Base-by-base conservation (phyloP, 495 filamentous ascomycete genomes). In the Penicillium atrosanguineum region DNA sequence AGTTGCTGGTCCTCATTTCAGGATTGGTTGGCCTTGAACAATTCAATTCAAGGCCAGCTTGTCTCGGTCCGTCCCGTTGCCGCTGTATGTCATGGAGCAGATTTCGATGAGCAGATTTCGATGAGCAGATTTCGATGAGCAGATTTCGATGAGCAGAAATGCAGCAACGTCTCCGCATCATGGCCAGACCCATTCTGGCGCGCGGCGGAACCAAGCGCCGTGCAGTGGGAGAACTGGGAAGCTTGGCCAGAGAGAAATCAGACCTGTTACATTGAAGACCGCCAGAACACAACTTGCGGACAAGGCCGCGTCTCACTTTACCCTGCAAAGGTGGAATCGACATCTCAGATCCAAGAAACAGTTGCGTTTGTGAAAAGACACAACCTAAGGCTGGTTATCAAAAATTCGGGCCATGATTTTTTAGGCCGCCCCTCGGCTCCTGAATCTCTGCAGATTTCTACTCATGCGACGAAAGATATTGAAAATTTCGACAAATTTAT, bases 351-450 rank as follows among this genome's bases (percentile, higher is more conserved):
- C 56, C 81, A 85, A 45, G 39, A 56, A 23, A 57, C 58, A 2
- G 62, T 73, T 26, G 53, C 36, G 9, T 68, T 68, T 44, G 65
- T 57, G 2, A 50, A 31, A 1, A 8, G 34, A 7, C 49, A 65
- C 38, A 76, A 79, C 67, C 64, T 78, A n/a, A 70, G 73, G 7
- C 55, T 68, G 7, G 70, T 79, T 23, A 74, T 87, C 40, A 83
- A 79, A 26, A 85, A 84, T 56, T 84, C 81, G 0, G 84, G 83
- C 1, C 62, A 70, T 59, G 67, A 76, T 75, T 84, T 80, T 57
- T 56, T 69, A 14, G 81, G 77, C 19, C 83, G 80, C 57, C 75
- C 77, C n/a, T 74, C 71, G 4, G 80, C 81, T 0, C 67, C 66
- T n/a, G 74, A 79, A 2, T 72, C 75, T 4, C 61, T 86, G 8